phyloP scores from a whole-genome alignment of 129 eudicot genomes.

The Deinandra increscens region DNA sequence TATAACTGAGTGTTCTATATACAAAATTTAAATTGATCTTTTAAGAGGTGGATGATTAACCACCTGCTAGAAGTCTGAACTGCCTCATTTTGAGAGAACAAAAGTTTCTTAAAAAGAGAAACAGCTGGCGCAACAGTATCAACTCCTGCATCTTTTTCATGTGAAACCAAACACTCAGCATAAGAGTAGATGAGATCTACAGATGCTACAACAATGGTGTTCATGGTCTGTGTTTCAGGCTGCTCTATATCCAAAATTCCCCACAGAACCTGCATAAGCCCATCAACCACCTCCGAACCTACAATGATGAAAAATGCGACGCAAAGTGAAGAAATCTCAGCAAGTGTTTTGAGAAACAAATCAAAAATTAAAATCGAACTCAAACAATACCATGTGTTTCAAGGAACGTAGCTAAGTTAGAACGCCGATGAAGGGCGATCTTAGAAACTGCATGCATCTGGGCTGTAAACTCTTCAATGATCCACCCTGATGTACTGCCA shows the following conservation, averaged over 20 bases:
- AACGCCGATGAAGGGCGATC: slow-evolving; percentile 86
- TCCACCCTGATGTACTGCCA: slow-evolving; percentile 83
- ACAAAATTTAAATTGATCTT: background rate
- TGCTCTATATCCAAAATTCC: slow-evolving; percentile 95
- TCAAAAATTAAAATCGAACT: background rate
- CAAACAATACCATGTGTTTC: slow-evolving; percentile 67
- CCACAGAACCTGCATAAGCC: slow-evolving; percentile 98
- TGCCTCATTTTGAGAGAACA: slow-evolving; percentile 86
- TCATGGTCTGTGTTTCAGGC: slow-evolving; percentile 96
- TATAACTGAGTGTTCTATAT: background rate
- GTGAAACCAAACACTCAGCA: slow-evolving; percentile 94
- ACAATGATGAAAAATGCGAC: slow-evolving; percentile 18
- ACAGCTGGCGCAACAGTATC: slow-evolving; percentile 91
- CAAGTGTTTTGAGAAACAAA: background rate
- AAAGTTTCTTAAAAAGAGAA: slow-evolving; percentile 67
- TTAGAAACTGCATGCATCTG: slow-evolving; percentile 98
- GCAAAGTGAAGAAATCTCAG: slow-evolving; percentile 15
- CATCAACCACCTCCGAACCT: slow-evolving; percentile 96
- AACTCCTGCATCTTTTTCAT: slow-evolving; percentile 57
- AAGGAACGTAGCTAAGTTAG: slow-evolving; percentile 79
- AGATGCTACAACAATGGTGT: slow-evolving; percentile 82
- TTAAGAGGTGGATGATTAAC: slow-evolving; percentile 10
- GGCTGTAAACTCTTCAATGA: slow-evolving; percentile 87
- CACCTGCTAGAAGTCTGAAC: slow-evolving; percentile 99
- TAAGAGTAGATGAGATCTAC: slow-evolving; percentile 95